Conservation (phyloP, 352 stramenopile genomes). For the Pythium volutum region DNA sequence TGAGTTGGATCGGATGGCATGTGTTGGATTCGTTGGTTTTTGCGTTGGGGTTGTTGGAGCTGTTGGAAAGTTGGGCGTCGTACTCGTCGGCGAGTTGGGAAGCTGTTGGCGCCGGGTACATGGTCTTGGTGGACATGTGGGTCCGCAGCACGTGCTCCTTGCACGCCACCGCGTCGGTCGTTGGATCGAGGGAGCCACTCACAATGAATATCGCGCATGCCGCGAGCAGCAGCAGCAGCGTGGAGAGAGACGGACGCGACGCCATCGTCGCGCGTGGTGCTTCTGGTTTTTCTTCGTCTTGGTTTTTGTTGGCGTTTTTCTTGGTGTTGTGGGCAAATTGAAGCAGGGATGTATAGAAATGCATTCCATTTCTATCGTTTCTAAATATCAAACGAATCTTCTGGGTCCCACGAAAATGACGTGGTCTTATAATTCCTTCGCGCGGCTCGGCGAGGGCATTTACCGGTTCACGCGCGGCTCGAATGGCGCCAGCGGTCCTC, state of each 20-base stretch:
- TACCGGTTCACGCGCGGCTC: slow-evolving; percentile 37
- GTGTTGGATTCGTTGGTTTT: not conserved
- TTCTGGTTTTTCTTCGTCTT: not conserved
- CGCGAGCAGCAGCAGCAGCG: slow-evolving; percentile 21
- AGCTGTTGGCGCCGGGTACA: slow-evolving; percentile 40
- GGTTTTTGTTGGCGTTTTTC: not conserved
- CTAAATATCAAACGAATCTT: slow-evolving; percentile 4
- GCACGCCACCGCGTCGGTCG: not conserved
- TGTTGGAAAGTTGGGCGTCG: not conserved
- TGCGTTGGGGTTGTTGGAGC: not conserved
- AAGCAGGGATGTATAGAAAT: slow-evolving; percentile 10
- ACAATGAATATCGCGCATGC: not conserved
- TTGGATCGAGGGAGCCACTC: not conserved
- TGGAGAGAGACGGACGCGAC: not conserved
- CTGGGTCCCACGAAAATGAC: slow-evolving; percentile 13
- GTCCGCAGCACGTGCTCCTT: slow-evolving; percentile 34
- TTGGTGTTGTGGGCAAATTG: slow-evolving; percentile 2
- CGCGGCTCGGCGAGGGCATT: slow-evolving; percentile 37
- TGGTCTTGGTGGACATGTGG: slow-evolving; percentile 82
- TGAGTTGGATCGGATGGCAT: slow-evolving; percentile 64
- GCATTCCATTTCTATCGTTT: slow-evolving; percentile 1
- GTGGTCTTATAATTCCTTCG: slow-evolving; percentile 36
- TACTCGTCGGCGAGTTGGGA: slow-evolving; percentile 11
- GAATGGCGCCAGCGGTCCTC: slow-evolving; percentile 21
- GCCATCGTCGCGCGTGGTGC: not conserved